Conservation (phyloP, 2,329 filamentous ascomycete species). For the Dryadomyces sulphureus region DNA sequence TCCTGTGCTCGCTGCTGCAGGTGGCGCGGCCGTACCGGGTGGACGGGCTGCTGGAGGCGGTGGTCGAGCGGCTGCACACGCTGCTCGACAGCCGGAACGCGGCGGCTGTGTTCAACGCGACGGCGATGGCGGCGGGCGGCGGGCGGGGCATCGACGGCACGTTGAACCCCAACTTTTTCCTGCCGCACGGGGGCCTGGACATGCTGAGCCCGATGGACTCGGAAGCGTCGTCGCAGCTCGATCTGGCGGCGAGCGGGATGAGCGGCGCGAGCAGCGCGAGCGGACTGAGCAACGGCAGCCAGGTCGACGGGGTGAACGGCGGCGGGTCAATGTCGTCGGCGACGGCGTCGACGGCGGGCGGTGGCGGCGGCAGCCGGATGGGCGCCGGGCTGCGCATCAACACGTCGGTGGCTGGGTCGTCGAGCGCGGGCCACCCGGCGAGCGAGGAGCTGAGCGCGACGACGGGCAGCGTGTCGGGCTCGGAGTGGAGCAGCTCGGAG, state of each 20-base stretch:
- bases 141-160: slow-evolving; percentile 65
- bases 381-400: slow-evolving; percentile 40
- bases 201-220: slow-evolving; percentile 17
- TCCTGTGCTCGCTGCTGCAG: slow-evolving; percentile 87
- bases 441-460: slow-evolving; percentile 35
- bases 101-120: slow-evolving; percentile 93
- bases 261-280: slow-evolving; percentile 5
- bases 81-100: slow-evolving; percentile 87
- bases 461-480: slow-evolving; percentile 31
- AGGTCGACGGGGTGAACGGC: slow-evolving; percentile 10
- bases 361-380: too few relatives aligned
- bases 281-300: not conserved
- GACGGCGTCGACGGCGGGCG: slow-evolving; percentile 21
- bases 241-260: not conserved
- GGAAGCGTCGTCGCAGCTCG: slow-evolving; percentile 7
- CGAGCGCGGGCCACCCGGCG: slow-evolving; percentile 20
- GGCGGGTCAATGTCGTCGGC: slow-evolving; percentile 6
- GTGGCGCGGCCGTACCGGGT: slow-evolving; percentile 86
- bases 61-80: slow-evolving; percentile 79
- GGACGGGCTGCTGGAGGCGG: slow-evolving; percentile 81
- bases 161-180: slow-evolving; percentile 48
- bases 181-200: slow-evolving; percentile 30
- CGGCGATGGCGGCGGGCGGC: slow-evolving; percentile 92
- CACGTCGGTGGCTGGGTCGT: slow-evolving; percentile 21
- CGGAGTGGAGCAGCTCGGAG: slow-evolving; percentile 43